Evolutionary conservation across 2,329 filamentous ascomycete genomes (phyloP).

Genomic region (Aspergillus fijiensis): DNA sequence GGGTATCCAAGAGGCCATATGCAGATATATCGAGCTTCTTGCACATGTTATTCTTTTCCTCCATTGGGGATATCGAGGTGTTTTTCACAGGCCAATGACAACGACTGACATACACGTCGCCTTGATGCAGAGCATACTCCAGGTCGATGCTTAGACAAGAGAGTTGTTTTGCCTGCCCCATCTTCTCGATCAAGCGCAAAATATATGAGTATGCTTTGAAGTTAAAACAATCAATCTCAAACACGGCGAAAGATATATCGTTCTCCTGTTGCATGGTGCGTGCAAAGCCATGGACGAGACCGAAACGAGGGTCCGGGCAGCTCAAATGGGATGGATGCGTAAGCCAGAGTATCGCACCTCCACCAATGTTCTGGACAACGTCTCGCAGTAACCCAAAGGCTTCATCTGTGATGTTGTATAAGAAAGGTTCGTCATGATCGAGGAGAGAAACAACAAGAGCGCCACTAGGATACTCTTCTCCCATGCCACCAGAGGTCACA

Average conservation of each 20-base stretch:
- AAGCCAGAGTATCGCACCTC: no score
- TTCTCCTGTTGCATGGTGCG: constrained; percentile 16
- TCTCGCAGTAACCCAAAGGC: not conserved
- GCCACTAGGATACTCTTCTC: no score
- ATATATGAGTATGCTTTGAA: no score
- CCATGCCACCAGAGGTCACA: no score
- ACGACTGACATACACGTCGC: constrained; percentile 8
- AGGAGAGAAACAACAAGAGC: constrained; percentile 12
- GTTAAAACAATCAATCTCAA: constrained; percentile 16
- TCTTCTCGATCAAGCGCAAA: no score
- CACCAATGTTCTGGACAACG: no score
- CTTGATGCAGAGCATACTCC: constrained; percentile 15
- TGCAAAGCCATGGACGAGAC: constrained; percentile 10
- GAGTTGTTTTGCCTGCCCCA: not conserved
- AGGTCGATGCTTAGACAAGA: constrained; percentile 1
- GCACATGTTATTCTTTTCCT: no score
- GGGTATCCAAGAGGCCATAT: no score
- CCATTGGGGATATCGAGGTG: not conserved
- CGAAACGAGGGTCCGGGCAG: constrained; percentile 15
- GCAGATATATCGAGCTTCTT: no score
- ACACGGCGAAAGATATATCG: constrained; percentile 8
- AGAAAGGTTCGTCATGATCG: constrained; percentile 15
- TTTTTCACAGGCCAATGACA: constrained; percentile 11
- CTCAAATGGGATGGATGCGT: constrained; percentile 2
- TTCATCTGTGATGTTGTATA: constrained; percentile 7